Conservation (phyloP, 768 basidiomycete species). For the Serendipita sp. region DNA sequence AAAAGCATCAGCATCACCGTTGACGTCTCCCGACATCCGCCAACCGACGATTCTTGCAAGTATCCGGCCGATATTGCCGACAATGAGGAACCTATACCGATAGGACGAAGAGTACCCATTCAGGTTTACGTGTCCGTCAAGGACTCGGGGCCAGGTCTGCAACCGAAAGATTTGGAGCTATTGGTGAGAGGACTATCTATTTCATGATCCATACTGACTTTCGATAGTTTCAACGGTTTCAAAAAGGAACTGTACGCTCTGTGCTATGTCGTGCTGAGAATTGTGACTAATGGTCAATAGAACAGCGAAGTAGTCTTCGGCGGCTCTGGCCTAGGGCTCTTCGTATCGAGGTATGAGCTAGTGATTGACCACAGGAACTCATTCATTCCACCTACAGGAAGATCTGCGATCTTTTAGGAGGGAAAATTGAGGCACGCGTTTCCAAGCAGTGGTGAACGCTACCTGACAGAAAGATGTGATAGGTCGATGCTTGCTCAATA, state of each 20-base stretch:
- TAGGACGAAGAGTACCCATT: constrained; percentile 7
- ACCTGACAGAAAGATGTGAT: not conserved
- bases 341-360: constrained; percentile 16
- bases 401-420: constrained; percentile 20
- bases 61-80: constrained; percentile 12
- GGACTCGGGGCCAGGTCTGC: constrained; percentile 25
- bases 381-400: constrained; percentile 8
- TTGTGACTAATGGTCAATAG: not conserved
- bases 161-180: constrained; percentile 20
- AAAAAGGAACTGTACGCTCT: constrained; percentile 18
- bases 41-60: constrained; percentile 16
- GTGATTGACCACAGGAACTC: not conserved
- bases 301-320: constrained; percentile 15
- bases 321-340: constrained; percentile 22
- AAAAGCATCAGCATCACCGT: constrained; percentile 19
- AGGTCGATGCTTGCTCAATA: constrained; percentile 21
- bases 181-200: constrained; percentile 8
- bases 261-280: constrained; percentile 10
- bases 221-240: constrained; percentile 18
- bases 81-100: not conserved
- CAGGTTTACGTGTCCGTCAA: constrained; percentile 22
- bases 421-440: constrained; percentile 13
- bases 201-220: not conserved
- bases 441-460: not conserved
- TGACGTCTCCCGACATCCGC: constrained; percentile 19